Evolutionary conservation across 176 grass and related monocot species (phyloP), one percentile per base, ranked within the genome.

Genomic region (Aegilops sharonensis): DNA sequence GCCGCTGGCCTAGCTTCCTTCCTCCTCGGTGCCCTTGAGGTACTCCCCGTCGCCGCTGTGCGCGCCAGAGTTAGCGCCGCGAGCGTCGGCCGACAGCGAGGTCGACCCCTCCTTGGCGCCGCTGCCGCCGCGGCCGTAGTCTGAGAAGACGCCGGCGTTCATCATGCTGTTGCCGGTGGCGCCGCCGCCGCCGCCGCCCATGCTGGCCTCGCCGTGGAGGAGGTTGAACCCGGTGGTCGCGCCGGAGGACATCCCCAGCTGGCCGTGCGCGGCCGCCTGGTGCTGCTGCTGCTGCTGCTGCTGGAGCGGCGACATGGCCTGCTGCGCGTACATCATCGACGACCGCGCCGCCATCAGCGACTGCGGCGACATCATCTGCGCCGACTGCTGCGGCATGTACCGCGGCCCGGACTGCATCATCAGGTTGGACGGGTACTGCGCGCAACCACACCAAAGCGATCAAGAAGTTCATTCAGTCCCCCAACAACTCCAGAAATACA

Each of bases 11-110:
- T 85, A 91, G 72, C 89, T 88, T 62, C 85, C 86, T 72, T 97
- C 97, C 70, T 99, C 97, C 76, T 97, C 97, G 67, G 75, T 94
- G 81, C 92, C 92, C 79, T 99, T 99, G 32, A 99, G 70, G 89
- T 96, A 99, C 79, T 92, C 90, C 30, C 73, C 91, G 39, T 96
- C 94, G 8, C 89, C 85, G 68, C 90, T 91, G 82, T 92, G 92
- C 6, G 85, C 89, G 8, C 89, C 88, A 20, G 89, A 96, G 85
- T 82, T 92, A 66, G 79, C 78, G 2, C 88, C 90, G 5, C 91
- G 66, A 4, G 89, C 78, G 31, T 95, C 95, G 1, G 83, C 74
- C 0, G 91, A 88, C 63, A 92, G 81, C 65, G 90, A 91, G 82
- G 89, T 88, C 11, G 87, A 89, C 0, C 82, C 82, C 59, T 95